A percentile compares a stretch with the other conserved stretches of the same genome.
Evolutionary conservation across 345 rosid genomes (phyloP).

Genomic region (Capsella bursapastoris): DNA sequence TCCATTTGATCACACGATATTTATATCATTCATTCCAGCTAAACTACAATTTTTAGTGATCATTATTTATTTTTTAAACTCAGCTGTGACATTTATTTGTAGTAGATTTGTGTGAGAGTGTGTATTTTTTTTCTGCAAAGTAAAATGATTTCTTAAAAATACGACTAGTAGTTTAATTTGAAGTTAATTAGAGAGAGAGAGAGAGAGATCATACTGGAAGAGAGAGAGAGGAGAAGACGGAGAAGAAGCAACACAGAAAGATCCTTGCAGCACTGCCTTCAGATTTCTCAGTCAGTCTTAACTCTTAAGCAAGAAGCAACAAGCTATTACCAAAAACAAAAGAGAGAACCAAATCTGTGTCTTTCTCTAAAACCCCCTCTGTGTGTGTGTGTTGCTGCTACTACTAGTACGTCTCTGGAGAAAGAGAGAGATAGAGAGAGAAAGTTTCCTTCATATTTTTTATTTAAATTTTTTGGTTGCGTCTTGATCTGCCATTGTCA

Average conservation of each 20-base stretch:
- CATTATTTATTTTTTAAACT: not conserved
- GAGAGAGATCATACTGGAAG: slow-evolving; percentile 18
- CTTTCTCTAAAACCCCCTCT: slow-evolving; percentile 14
- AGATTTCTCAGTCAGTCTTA: slow-evolving; percentile 16
- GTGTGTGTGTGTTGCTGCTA: not conserved
- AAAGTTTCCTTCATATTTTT: slow-evolving; percentile 23
- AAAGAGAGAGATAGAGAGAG: slow-evolving; percentile 24
- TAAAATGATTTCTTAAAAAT: not conserved
- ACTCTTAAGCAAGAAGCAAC: slow-evolving; percentile 5
- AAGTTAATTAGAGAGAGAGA: slow-evolving; percentile 6
- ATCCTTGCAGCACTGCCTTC: slow-evolving; percentile 10
- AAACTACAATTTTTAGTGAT: slow-evolving; percentile 13
- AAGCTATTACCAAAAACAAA: not conserved
- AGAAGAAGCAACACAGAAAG: slow-evolving; percentile 37
- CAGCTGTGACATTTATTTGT: not conserved
- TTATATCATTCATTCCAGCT: slow-evolving; percentile 2
- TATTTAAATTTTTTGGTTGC: not conserved
- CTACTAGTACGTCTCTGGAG: slow-evolving; percentile 5
- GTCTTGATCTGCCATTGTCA: slow-evolving; percentile 43
- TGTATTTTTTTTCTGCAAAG: not conserved
- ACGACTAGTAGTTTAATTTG: not conserved
- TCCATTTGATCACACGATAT: not conserved
- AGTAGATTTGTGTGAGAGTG: slow-evolving; percentile 18
- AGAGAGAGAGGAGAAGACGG: slow-evolving; percentile 24
- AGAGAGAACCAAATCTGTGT: slow-evolving; percentile 9